Evolutionary conservation across 2,329 filamentous ascomycete genomes (phyloP), one percentile per base, ranked within the genome.

Genomic region (Cadophora gregata): DNA sequence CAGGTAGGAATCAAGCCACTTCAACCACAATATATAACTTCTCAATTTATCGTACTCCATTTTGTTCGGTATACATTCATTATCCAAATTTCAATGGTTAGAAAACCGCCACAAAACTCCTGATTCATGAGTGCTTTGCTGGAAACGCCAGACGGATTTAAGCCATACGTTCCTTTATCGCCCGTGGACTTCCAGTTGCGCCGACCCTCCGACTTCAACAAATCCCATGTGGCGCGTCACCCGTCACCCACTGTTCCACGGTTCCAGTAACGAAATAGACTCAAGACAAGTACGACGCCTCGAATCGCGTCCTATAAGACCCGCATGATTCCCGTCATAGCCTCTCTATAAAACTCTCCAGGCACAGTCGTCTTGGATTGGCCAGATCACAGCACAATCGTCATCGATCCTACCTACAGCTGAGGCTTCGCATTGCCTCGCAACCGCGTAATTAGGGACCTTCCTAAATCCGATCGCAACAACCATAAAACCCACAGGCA

Each of bases 391-490:
- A 62, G 19, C 61, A 59, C 14, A 51, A 45, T 50, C 64, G 51
- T 66, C 64, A 66, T 66, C 64, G 33, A 21, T 62, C 45, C 38
- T 12, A 58, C 33, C 31, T 47, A 47, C 42, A 8, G 12, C 38
- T 56, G 24, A 45, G 45, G 25, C 61, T n/a, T 45, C 50, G 33
- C 27, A 59, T 64, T 50, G 55, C 29, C 36, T 59, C 62, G 62
- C 62, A 64, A 33, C 42, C 62, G 55, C 47, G 63, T 64, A 64
- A 24, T 63, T 56, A 56, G 48, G 50, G 25, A 55, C 21, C 12
- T 53, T 47, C 65, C 62, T 73, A 73, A 74, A 60, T 71, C 72
- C 71, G 68, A 38, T 14, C 60, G 45, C 65, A 60, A 62, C 56
- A 55, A 51, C n/a, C 36, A 59, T 51, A 65, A 65, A 45, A 67